These are phyloP conservation scores for Colletotrichum eleusines DNA, from an alignment of 2,329 filamentous ascomycete genomes.

Conservation along the genomic window DNA sequence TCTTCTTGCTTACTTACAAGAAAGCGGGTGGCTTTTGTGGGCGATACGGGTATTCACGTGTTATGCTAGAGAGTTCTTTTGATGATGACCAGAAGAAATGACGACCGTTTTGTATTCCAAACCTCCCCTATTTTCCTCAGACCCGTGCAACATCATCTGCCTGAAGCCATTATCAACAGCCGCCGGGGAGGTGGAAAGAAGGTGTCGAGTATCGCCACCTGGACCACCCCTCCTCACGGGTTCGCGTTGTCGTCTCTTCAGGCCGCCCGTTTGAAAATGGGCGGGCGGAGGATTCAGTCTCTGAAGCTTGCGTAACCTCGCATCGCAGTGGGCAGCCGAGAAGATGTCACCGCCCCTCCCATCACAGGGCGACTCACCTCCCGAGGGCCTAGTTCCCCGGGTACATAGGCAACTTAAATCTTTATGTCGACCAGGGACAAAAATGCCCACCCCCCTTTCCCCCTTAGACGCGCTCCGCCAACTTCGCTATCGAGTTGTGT, in stretches of 20 bases:
- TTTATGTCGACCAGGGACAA: background rate
- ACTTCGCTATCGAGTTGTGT: background rate
- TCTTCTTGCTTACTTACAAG: background rate
- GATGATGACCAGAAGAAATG: slow-evolving; percentile 23
- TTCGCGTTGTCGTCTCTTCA: background rate
- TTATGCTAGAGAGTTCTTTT: slow-evolving; percentile 8
- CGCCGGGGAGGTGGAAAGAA: background rate
- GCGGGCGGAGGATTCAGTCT: background rate
- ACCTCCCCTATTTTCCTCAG: background rate
- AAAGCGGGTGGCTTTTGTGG: background rate
- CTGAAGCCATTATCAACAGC: background rate
- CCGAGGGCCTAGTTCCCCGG: background rate
- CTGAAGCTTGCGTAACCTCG: background rate
- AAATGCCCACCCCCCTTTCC: background rate
- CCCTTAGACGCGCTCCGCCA: background rate
- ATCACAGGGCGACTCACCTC: background rate
- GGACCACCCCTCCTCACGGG: background rate
- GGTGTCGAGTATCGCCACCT: background rate
- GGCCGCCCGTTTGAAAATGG: background rate
- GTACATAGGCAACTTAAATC: background rate
- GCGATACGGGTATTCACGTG: background rate
- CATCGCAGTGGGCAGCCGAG: background rate
- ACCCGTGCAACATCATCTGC: background rate
- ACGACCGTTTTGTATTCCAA: background rate
- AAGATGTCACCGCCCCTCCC: background rate